These are phyloP conservation scores for Ustilago bromivora DNA, from an alignment of 1,284 basidiomycete species.

Conservation along the genomic window DNA sequence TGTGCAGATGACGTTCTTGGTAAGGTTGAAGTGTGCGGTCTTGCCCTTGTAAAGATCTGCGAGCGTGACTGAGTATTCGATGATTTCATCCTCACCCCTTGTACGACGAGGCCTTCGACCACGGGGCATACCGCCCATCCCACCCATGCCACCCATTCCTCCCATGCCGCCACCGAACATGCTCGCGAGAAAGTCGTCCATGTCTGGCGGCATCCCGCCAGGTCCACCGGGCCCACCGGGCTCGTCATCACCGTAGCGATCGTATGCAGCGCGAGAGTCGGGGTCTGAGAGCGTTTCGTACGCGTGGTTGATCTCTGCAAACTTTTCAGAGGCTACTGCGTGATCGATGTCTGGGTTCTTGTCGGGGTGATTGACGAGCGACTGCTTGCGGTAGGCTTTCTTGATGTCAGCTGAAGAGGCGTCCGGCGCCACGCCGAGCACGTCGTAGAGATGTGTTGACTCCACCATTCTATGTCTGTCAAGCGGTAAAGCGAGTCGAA, in stretches of 20 bases:
- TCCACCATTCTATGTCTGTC: conserved; percentile 34
- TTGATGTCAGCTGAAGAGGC: conserved; percentile 85
- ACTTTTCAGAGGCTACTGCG: conserved; percentile 59
- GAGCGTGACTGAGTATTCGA: conserved; percentile 86
- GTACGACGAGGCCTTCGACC: conserved; percentile 68
- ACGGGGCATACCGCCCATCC: conserved; percentile 69
- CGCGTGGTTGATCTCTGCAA: conserved; percentile 65
- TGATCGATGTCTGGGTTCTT: conserved; percentile 64
- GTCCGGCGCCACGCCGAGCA: conserved; percentile 78
- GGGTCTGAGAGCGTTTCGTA: conserved; percentile 66
- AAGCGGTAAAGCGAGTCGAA: not conserved
- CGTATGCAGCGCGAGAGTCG: conserved; percentile 60
- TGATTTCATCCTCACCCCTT: conserved; percentile 66
- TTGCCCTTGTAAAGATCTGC: conserved; percentile 95
- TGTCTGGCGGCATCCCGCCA: conserved; percentile 54
- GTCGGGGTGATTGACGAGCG: conserved; percentile 65
- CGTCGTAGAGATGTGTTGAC: conserved; percentile 58
- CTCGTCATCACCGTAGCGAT: conserved; percentile 61
- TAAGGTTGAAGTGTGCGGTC: conserved; percentile 86
- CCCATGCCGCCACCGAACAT: conserved; percentile 63
- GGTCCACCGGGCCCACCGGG: conserved; percentile 37
- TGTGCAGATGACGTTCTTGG: conserved; percentile 83
- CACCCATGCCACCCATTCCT: conserved; percentile 54
- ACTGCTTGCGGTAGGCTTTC: conserved; percentile 75
- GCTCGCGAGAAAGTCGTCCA: conserved; percentile 63